These are phyloP conservation scores for Corinectria fuckeliana DNA, from an alignment of 2,329 filamentous ascomycete genomes.

Conservation along the genomic window DNA sequence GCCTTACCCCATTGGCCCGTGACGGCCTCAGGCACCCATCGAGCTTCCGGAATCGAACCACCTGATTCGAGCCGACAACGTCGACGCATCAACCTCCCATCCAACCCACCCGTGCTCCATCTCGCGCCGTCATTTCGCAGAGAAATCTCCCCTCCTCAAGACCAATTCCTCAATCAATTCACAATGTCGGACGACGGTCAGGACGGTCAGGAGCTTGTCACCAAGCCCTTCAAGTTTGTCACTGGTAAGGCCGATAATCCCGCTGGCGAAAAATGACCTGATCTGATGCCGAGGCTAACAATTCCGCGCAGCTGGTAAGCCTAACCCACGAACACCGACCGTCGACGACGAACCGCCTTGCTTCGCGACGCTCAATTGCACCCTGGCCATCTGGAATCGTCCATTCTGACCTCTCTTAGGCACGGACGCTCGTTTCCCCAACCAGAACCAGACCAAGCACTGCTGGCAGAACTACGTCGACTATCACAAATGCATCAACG, in stretches of 20 bases:
- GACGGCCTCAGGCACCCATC: constrained; percentile 49
- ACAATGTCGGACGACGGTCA: constrained; percentile 82
- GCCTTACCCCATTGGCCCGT: constrained; percentile 47
- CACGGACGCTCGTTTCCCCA: constrained; percentile 99
- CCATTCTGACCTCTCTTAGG: constrained; percentile 59
- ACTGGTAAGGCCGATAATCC: constrained; percentile 75
- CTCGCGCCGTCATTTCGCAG: constrained; percentile 44
- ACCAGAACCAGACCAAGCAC: constrained; percentile 99
- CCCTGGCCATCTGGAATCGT: constrained; percentile 8
- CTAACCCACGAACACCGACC: constrained; percentile 27
- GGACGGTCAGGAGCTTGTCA: constrained; percentile 75
- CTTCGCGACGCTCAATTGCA: constrained; percentile 39
- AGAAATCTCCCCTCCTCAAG: constrained; percentile 32
- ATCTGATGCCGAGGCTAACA: constrained; percentile 51
- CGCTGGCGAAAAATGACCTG: constrained; percentile 47
- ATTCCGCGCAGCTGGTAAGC: constrained; percentile 53
- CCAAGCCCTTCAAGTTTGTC: constrained; percentile 99
- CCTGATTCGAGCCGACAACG: constrained; percentile 49
- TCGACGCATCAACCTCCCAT: constrained; percentile 45
- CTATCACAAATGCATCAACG: constrained; percentile 99
- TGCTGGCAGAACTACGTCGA: constrained; percentile 99
- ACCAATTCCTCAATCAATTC: constrained; percentile 45
- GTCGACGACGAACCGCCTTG: constrained; percentile 27
- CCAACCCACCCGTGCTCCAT: constrained; percentile 43
- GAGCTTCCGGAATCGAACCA: constrained; percentile 46